Evolutionary conservation across 768 basidiomycete genomes (phyloP), one percentile per base, ranked within the genome.

Genomic region (Nidularia pulvinata): DNA sequence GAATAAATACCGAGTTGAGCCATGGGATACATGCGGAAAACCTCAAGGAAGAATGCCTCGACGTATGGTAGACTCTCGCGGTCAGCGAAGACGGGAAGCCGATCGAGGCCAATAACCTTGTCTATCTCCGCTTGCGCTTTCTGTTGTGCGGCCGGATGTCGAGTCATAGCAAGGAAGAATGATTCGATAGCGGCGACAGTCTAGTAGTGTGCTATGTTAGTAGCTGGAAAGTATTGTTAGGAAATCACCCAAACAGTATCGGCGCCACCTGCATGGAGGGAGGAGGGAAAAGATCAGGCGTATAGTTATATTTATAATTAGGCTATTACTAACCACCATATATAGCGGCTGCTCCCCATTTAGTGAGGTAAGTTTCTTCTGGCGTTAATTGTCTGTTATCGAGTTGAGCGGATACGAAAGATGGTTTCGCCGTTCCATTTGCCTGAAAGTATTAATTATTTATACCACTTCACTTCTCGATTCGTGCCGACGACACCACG

Each of bases 41-140:
- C 22, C 19, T 46, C 45, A 11, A 19, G 9, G 45, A 46, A 46
- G 7, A 46, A 22, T 46, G 45, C 45, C 19, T 46, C 45, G 9
- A 22, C 7, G 45, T 46, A 46, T 11, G 45, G 45, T 7, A 46
- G 22, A 7, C 22, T 7, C 10, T 7, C 9, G 22, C 45, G 45
- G 22, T 69, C 68, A 5, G 45, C 51, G 7, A 65, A 19, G 13
- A 50, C 57, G 1, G 68, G 69, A 5, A 66, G 51, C 0, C 59
- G 33, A 33, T 57, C 55, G 2, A 7, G 11, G 2, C 66, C 67
- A 22, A 68, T 46, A 19, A 69, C 61, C 3, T 32, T 4, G 46
- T 69, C 67, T 13, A 71, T 52, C 52, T 71, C 65, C 1, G 50
- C 56, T 51, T 70, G 69, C 3, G 67, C 67, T 34, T 53, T 58